Percentiles rank a stretch among this genome's conserved stretches.
These are phyloP conservation scores for Termitomyces sp. DNA, from an alignment of 768 basidiomycete species.

Conservation along the genomic window DNA sequence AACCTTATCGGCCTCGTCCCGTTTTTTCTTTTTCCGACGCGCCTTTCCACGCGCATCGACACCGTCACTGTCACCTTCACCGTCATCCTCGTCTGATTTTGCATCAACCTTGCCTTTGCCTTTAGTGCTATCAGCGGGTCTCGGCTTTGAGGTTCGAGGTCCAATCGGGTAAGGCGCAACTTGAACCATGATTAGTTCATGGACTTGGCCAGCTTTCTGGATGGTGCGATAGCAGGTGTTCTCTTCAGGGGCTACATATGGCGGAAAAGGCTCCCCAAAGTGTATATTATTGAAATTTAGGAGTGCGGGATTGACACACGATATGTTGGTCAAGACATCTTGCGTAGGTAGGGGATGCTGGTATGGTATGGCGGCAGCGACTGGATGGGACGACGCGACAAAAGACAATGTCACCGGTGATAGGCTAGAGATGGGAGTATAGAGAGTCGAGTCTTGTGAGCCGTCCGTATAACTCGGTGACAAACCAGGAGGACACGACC, in stretches of 20 bases:
- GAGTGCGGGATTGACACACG: not conserved
- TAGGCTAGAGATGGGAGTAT: not conserved
- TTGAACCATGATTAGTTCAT: not conserved
- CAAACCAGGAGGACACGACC: not conserved
- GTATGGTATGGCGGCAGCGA: not conserved
- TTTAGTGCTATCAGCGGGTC: not conserved
- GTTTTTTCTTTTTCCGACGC: not conserved
- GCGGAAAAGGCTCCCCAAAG: not conserved
- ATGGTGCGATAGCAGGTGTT: not conserved
- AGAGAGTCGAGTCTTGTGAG: conserved; percentile 1
- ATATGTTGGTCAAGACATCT: not conserved
- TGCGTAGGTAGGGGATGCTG: not conserved
- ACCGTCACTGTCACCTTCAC: not conserved
- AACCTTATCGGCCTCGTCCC: not conserved
- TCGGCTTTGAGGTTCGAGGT: not conserved
- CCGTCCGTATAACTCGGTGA: conserved; percentile 5
- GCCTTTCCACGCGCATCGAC: not conserved
- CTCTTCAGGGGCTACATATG: not conserved
- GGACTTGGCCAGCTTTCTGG: not conserved
- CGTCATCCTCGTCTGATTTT: not conserved
- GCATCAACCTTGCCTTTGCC: not conserved
- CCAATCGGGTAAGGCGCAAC: not conserved
- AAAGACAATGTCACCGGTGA: not conserved
- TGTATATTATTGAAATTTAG: not conserved
- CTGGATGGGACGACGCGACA: not conserved